Conservation (phyloP, 495 filamentous ascomycete genomes). For the Lasiosphaeria miniovina region DNA sequence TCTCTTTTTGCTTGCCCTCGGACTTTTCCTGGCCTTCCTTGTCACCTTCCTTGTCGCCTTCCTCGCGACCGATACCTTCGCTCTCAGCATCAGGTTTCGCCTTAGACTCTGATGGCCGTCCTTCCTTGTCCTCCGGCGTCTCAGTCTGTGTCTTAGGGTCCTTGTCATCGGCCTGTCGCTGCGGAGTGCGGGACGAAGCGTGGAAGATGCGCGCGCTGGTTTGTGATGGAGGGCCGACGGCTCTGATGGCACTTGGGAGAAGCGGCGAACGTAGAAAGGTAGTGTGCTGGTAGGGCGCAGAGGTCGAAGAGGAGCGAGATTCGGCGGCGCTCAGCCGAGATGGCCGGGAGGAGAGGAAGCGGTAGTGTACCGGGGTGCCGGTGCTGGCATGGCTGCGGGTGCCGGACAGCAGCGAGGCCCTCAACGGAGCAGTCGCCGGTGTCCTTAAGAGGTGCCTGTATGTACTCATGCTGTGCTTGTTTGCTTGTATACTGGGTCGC, state of each 20-base stretch:
- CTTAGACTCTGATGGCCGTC: constrained; percentile 25
- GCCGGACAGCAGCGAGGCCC: constrained; percentile 27
- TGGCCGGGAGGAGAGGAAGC: constrained; percentile 48
- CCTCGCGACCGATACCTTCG: constrained; percentile 33
- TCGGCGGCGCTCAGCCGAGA: constrained; percentile 19
- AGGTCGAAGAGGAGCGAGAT: constrained; percentile 25
- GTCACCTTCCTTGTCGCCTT: constrained; percentile 37
- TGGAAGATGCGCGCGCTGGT: constrained; percentile 42
- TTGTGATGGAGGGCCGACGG: constrained; percentile 24
- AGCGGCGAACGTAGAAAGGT: constrained; percentile 44
- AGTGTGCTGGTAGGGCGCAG: constrained; percentile 23
- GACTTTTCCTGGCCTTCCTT: constrained; percentile 44
- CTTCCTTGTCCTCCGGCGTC: not conserved
- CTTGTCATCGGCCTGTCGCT: constrained; percentile 27
- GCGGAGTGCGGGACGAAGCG: constrained; percentile 36
- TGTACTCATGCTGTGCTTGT: constrained; percentile 40
- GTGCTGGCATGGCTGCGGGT: constrained; percentile 43
- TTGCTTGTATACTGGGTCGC: constrained; percentile 9
- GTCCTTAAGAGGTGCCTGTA: constrained; percentile 43
- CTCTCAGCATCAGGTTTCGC: constrained; percentile 38
- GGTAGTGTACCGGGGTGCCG: constrained; percentile 56
- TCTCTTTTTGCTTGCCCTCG: constrained; percentile 51
- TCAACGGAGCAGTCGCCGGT: constrained; percentile 35
- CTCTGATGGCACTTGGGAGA: constrained; percentile 35
- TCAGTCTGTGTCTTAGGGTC: constrained; percentile 13